Evolutionary conservation across 768 basidiomycete genomes (phyloP), one percentile per base, ranked within the genome.

Genomic region (Mycena floridula): DNA sequence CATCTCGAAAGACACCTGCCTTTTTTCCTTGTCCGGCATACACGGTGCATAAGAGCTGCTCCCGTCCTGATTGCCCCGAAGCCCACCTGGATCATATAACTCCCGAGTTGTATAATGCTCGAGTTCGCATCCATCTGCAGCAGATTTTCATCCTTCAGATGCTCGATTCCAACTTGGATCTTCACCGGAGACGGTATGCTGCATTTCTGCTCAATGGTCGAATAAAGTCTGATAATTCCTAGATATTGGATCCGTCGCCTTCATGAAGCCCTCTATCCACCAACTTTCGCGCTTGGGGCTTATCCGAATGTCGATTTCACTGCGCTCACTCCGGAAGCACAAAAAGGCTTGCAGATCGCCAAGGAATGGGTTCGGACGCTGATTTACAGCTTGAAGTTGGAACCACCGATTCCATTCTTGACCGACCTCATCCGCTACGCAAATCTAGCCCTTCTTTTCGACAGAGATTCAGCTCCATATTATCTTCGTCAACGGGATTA

Each of bases 201-300:
- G 28, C 12, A 7, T 42, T 42, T 42, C 21, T 42, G 15, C 4
- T 23, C 11, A 25, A 15, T 15, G n/a, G n/a, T n/a, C n/a, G n/a
- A 38, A 12, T 9, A 30, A 15, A 25, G 6, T 6, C 13, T 39
- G 12, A 26, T 44, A 42, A 27, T 43, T 21, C 26, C 6, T 46
- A 79, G 77, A 39, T 60, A 58, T 36, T 78, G 74, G 72, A 58
- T 81, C 7, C 52, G 50, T 4, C 64, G 60, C 22, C 57, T 83
- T 0, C 73, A 79, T 43, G 71, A 76, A 16, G 65, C 70, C 1
- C 40, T 82, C 5, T 65, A 70, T 47, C 81, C 82, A 3, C 55
- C 72, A 1, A 64, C 57, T 39, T 59, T 72, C 44, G 44, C 56
- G n/a, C 61, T 79, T 36, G 83, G 81, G 4, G 68, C 72, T 0